Evolutionary conservation across 2,329 filamentous ascomycete genomes (phyloP).

Genomic region (Cordyceps cicadae): DNA sequence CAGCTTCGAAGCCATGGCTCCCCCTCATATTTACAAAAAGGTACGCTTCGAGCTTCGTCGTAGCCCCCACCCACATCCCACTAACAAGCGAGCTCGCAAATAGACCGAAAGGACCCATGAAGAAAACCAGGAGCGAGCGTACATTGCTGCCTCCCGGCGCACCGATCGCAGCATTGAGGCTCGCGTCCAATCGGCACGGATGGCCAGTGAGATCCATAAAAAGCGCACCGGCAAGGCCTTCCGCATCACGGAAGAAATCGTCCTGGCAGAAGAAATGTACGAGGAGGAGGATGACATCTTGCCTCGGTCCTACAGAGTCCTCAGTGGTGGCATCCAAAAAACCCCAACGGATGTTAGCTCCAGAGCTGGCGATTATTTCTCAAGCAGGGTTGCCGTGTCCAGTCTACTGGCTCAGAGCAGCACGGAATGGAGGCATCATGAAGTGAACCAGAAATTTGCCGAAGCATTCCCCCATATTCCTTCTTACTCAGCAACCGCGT

Average conservation of each 20-base stretch:
- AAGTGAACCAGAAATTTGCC: constrained; percentile 39
- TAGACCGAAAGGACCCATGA: constrained; percentile 66
- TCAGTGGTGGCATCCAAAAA: constrained; percentile 52
- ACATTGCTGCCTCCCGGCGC: constrained; percentile 82
- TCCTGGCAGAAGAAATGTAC: constrained; percentile 90
- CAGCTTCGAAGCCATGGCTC: constrained; percentile 4
- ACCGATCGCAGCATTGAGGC: constrained; percentile 83
- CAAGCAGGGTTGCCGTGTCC: constrained; percentile 35
- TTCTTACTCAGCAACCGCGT: not conserved
- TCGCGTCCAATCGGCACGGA: constrained; percentile 74
- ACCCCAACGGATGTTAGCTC: constrained; percentile 53
- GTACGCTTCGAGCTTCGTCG: not conserved
- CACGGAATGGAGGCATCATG: constrained; percentile 34
- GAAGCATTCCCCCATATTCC: constrained; percentile 35
- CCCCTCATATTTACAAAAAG: constrained; percentile 6
- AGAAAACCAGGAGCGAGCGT: constrained; percentile 80
- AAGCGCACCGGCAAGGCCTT: constrained; percentile 75
- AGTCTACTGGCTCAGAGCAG: constrained; percentile 29
- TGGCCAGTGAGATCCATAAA: constrained; percentile 88
- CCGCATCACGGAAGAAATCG: constrained; percentile 75
- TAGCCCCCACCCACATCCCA: not conserved
- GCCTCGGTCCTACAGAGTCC: constrained; percentile 55
- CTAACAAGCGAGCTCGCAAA: constrained; percentile 22
- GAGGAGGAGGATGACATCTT: constrained; percentile 86
- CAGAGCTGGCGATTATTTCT: constrained; percentile 43